Evolutionary conservation across 768 basidiomycete species (phyloP).

Genomic region (Porpolomopsis calyptriformis): DNA sequence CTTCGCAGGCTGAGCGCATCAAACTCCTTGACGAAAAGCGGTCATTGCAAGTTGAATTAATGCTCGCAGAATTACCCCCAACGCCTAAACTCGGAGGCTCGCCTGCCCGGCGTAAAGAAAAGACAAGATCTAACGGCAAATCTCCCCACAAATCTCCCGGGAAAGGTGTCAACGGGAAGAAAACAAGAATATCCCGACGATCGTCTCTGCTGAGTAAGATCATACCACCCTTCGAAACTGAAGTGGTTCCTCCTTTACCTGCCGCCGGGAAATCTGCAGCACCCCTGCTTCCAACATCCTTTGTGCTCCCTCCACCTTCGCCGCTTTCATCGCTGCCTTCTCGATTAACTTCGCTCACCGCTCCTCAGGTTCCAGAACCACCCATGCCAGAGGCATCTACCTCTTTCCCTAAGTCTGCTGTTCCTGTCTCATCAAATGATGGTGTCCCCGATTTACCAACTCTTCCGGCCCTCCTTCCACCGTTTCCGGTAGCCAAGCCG

Average conservation of each 20-base stretch:
- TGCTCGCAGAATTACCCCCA: slow-evolving; percentile 48
- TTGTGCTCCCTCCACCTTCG: slow-evolving; percentile 71
- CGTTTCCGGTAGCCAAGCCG: slow-evolving; percentile 28
- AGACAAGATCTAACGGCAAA: slow-evolving; percentile 15
- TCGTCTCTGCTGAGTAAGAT: slow-evolving; percentile 29
- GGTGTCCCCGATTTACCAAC: not conserved
- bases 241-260: slow-evolving; percentile 27
- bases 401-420: not conserved
- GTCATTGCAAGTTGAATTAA: slow-evolving; percentile 57
- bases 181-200: slow-evolving; percentile 36
- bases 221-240: slow-evolving; percentile 31
- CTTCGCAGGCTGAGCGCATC: slow-evolving; percentile 46
- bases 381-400: not conserved
- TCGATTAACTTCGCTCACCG: slow-evolving; percentile 19
- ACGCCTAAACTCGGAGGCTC: slow-evolving; percentile 25
- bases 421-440: not conserved
- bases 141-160: slow-evolving; percentile 35
- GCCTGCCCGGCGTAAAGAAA: slow-evolving; percentile 9
- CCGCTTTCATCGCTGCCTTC: slow-evolving; percentile 56
- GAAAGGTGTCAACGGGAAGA: slow-evolving; percentile 39
- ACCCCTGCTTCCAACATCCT: slow-evolving; percentile 55
- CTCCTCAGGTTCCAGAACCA: not conserved
- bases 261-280: slow-evolving; percentile 29
- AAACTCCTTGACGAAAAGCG: slow-evolving; percentile 59
- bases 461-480: not conserved